These are phyloP conservation scores for Cercospora brassicicola DNA, from an alignment of 2,329 filamentous ascomycete genomes.

Conservation along the genomic window DNA sequence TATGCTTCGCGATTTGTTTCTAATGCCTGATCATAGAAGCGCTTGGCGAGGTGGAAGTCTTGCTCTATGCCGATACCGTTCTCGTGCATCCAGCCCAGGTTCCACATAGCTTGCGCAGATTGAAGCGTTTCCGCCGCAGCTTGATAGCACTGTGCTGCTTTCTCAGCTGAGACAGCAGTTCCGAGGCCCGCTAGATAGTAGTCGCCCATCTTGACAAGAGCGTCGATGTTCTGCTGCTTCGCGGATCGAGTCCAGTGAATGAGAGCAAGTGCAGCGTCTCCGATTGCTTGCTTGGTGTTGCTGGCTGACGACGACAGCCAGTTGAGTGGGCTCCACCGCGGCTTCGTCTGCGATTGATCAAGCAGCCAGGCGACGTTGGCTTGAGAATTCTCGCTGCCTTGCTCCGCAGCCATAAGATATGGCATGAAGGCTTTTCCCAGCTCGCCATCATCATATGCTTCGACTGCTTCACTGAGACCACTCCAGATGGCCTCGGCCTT, in stretches of 20 bases:
- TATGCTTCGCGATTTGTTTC: constrained; percentile 91
- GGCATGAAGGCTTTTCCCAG: constrained; percentile 75
- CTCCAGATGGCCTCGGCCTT: constrained; percentile 86
- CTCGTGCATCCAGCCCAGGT: constrained; percentile 99
- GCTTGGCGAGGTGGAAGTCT: constrained; percentile 94
- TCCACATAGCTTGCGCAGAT: constrained; percentile 93
- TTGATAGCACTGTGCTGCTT: constrained; percentile 89
- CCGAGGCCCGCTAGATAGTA: constrained; percentile 89
- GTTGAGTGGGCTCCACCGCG: constrained; percentile 22
- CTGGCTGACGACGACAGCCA: constrained; percentile 21
- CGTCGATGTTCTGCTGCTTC: constrained; percentile 88
- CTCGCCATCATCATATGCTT: constrained; percentile 76
- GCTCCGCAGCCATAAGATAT: constrained; percentile 85
- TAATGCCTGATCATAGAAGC: constrained; percentile 90
- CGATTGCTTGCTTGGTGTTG: constrained; percentile 46
- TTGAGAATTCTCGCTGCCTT: constrained; percentile 86
- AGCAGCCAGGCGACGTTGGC: constrained; percentile 87
- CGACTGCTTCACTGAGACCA: constrained; percentile 78
- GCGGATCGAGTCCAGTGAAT: constrained; percentile 95
- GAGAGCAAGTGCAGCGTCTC: constrained; percentile 68
- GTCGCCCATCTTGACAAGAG: constrained; percentile 96
- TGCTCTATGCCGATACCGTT: constrained; percentile 90
- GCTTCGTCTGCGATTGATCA: constrained; percentile 55
- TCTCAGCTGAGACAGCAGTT: constrained; percentile 63
- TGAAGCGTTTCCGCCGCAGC: constrained; percentile 87